These are phyloP conservation scores for Stephania japonica DNA, from an alignment of 164 flowering plant species.

Conservation along the genomic window DNA sequence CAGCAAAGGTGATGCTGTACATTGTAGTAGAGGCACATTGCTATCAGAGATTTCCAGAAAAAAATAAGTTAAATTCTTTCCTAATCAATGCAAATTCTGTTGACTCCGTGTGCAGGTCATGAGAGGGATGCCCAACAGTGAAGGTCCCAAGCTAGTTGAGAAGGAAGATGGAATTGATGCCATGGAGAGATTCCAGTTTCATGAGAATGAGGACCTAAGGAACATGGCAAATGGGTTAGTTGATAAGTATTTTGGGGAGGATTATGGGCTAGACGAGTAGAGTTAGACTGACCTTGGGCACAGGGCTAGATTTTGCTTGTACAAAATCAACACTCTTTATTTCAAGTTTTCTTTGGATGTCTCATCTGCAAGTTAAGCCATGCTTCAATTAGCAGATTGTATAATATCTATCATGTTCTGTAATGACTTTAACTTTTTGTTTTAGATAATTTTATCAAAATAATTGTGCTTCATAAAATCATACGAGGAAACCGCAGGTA, in stretches of 20 bases:
- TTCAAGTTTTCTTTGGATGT: background rate
- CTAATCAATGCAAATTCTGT: background rate
- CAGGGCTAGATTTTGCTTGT: background rate
- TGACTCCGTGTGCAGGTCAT: conserved; percentile 44
- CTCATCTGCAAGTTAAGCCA: background rate
- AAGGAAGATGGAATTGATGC: conserved; percentile 93
- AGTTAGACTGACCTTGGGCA: background rate
- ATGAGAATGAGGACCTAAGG: conserved; percentile 86
- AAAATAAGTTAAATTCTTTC: background rate
- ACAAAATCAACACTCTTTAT: conserved; percentile 1
- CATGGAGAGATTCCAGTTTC: conserved; percentile 95
- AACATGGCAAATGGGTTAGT: conserved; percentile 88
- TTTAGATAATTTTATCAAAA: background rate
- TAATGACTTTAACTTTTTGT: background rate
- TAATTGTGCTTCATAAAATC: background rate
- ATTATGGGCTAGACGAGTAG: conserved; percentile 70
- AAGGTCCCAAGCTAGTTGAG: conserved; percentile 88
- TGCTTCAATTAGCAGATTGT: conserved; percentile 4
- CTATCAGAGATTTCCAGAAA: background rate
- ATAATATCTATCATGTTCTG: conserved; percentile 1
- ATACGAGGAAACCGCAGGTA: background rate
- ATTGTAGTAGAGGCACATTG: background rate
- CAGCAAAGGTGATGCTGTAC: background rate
- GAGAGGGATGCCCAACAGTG: conserved; percentile 88
- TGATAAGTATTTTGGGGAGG: conserved; percentile 87